A percentile compares a stretch with the other conserved stretches of the same genome.
These are phyloP conservation scores for Aspergillus biplanus DNA, from an alignment of 495 filamentous ascomycete genomes.

Conservation along the genomic window DNA sequence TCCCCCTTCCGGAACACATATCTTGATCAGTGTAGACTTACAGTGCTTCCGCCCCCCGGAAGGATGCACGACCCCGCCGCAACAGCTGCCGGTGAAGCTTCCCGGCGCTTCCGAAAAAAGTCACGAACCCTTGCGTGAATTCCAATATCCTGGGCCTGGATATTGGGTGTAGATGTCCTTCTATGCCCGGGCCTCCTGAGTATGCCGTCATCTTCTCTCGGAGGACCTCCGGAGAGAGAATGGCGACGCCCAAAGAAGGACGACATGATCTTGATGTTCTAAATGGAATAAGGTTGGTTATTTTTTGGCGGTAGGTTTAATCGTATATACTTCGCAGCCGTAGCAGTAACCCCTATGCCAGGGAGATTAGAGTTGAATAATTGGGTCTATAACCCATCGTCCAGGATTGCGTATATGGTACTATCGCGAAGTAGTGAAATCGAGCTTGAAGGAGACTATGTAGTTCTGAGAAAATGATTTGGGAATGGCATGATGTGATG, in stretches of 20 bases:
- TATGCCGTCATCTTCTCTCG: conserved; percentile 13
- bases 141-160: not conserved
- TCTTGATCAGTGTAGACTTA: conserved; percentile 1
- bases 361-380: not conserved
- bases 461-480: not conserved
- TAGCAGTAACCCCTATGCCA: too few species aligned
- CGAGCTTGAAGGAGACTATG: not conserved
- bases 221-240: conserved; percentile 18
- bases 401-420: too few species aligned
- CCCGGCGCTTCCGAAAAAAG: conserved; percentile 34
- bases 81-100: conserved; percentile 1
- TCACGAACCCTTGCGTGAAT: conserved; percentile 28
- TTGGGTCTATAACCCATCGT: not conserved
- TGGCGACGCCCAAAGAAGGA: conserved; percentile 28
- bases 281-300: not conserved
- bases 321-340: not conserved
- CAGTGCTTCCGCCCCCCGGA: not conserved
- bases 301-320: not conserved
- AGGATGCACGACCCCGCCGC: not conserved
- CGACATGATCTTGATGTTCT: conserved; percentile 16
- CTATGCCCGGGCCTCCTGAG: not conserved
- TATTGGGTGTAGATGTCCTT: conserved; percentile 22
- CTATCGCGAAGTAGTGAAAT: too few species aligned
- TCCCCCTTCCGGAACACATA: not conserved
- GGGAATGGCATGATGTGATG: not conserved